These are phyloP conservation scores for Zostera marina DNA, from an alignment of 116 monocot species.

Conservation along the genomic window DNA sequence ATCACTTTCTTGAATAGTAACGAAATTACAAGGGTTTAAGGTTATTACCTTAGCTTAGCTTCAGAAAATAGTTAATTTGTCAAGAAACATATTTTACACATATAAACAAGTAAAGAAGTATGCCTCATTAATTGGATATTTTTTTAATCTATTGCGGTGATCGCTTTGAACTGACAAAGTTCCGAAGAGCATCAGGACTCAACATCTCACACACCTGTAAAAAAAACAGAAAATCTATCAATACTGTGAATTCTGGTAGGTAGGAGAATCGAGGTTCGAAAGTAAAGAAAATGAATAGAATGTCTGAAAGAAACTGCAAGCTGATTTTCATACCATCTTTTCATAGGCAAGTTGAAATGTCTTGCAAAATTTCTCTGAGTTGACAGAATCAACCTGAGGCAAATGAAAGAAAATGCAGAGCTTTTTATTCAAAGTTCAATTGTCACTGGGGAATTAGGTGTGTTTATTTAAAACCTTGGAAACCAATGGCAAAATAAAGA, in stretches of 20 bases:
- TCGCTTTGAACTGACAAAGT: not conserved
- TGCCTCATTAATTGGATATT: too few species aligned
- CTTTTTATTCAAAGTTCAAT: too few species aligned
- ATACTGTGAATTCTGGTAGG: not conserved
- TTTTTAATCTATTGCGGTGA: not conserved
- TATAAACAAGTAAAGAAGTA: too few species aligned
- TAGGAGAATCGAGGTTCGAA: too few species aligned
- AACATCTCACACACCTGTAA: not conserved
- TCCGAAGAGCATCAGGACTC: not conserved
- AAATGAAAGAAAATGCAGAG: not conserved
- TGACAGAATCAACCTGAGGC: slow-evolving; percentile 5
- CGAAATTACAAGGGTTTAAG: too few species aligned
- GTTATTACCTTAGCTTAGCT: too few species aligned
- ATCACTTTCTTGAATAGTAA: too few species aligned
- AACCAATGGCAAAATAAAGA: too few species aligned
- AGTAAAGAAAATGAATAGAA: not conserved
- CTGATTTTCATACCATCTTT: slow-evolving; percentile 3
- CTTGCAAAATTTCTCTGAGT: slow-evolving; percentile 10
- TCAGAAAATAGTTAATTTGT: too few species aligned
- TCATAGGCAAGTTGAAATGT: slow-evolving; percentile 9
- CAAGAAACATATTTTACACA: too few species aligned
- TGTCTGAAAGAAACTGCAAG: not conserved
- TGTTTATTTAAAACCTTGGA: too few species aligned
- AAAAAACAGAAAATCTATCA: not conserved
- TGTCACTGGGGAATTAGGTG: too few species aligned